Base-by-base conservation (phyloP, 2,329 filamentous ascomycete species). In the Alternaria dauci region DNA sequence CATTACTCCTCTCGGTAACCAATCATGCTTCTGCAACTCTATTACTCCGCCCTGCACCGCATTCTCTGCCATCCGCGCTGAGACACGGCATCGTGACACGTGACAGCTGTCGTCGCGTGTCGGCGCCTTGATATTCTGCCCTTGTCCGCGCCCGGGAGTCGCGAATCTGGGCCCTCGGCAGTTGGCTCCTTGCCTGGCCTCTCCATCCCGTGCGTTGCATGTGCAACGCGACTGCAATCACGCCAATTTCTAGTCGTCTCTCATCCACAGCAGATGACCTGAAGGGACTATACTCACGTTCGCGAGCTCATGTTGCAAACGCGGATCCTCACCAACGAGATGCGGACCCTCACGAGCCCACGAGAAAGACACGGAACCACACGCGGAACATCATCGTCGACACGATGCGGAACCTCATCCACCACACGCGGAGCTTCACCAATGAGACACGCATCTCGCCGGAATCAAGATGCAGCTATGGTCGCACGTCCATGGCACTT, bases 31-130 rank as follows among this genome's bases (percentile, higher is more conserved):
- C 12, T 18, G 7, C 32, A 4, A 12, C 39, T 11, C 5, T 4
- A 18, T 26, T 9, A 28, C 28, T 44, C 20, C 46, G 32, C 30
- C 11, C 18, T 53, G 7, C 23, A 39, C 39, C 23, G 20, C 53
- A 41, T 25, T 34, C 18, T 20, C 23, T 9, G 52, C 42, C 38
- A n/a, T 25, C 53, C 25, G 11, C 43, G 25, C 41, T 26, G 25
- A 14, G 25, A 32, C 30, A 30, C 20, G 14, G 41, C 53, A 18
- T 38, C 34, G 4, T 50, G 46, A 42, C 42, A 38, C 42, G 32
- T 58, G 54, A 61, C 51, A 55, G 54, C 61, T 36, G 14, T 28
- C 18, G 23, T 55, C 34, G 43, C 60, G 23, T 55, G 41, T 12
- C 42, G 52, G 56, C 56, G 34, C 23, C n/a, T 39, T 47, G 14